Evolutionary conservation across 306 rosid genomes (phyloP).

Genomic region (Malus asiatica): DNA sequence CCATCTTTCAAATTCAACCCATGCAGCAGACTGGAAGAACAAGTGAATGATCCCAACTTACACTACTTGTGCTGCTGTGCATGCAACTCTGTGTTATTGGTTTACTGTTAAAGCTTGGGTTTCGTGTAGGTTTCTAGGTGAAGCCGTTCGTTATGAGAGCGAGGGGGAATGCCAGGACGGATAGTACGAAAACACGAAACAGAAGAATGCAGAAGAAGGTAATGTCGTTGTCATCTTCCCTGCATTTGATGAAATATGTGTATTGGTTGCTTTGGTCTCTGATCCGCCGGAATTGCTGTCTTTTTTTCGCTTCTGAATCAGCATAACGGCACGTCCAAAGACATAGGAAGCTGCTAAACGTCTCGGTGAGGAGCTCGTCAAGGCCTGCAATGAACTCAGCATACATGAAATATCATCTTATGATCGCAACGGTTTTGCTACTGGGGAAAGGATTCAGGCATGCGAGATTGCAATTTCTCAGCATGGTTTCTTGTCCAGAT

Average conservation of each 20-base stretch:
- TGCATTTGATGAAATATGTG: not conserved
- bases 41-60: conserved; percentile 12
- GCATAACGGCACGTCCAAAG: conserved; percentile 65
- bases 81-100: not conserved
- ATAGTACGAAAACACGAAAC: conserved; percentile 59
- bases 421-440: conserved; percentile 65
- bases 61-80: not conserved
- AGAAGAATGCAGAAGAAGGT: conserved; percentile 74
- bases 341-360: conserved; percentile 85
- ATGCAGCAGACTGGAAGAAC: conserved; percentile 28
- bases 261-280: not conserved
- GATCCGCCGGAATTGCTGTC: not conserved
- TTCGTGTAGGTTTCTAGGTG: conserved; percentile 37
- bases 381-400: conserved; percentile 55
- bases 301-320: conserved; percentile 16
- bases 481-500: conserved; percentile 64
- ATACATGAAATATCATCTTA: conserved; percentile 65
- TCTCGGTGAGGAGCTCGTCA: conserved; percentile 69
- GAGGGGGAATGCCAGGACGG: conserved; percentile 51
- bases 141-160: conserved; percentile 46
- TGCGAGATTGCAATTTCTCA: conserved; percentile 59
- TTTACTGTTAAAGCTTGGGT: not conserved
- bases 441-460: conserved; percentile 59
- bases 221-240: not conserved
- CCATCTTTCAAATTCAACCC: conserved; percentile 31